These are phyloP conservation scores for Melastoma malabathricum DNA, from an alignment of 345 rosid genomes.

Conservation along the genomic window DNA sequence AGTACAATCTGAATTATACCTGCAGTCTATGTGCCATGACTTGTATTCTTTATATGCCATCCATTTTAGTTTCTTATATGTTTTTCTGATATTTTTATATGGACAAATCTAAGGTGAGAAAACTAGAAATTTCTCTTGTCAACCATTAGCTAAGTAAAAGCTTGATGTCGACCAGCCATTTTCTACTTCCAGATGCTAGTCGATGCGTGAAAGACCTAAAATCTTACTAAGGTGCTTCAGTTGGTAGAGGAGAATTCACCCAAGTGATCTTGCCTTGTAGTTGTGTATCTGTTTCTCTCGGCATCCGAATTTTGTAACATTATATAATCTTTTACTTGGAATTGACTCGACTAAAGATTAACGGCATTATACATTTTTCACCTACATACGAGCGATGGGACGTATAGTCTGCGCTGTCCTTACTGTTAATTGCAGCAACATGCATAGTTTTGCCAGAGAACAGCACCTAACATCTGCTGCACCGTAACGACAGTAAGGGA, in stretches of 20 bases:
- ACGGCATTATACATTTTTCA: too few relatives aligned
- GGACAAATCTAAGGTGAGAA: conserved; percentile 59
- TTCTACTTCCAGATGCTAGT: conserved; percentile 44
- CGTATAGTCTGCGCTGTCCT: too few relatives aligned
- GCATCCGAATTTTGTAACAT: conserved; percentile 9
- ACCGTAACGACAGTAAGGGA: too few relatives aligned
- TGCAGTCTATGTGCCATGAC: too few relatives aligned
- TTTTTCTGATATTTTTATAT: background rate
- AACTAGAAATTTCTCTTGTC: conserved; percentile 48
- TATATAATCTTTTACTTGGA: background rate
- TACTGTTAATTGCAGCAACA: too few relatives aligned
- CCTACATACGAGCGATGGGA: too few relatives aligned
- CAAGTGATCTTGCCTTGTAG: background rate
- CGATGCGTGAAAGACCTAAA: conserved; percentile 47
- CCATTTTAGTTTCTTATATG: too few relatives aligned
- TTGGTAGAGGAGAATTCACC: conserved; percentile 5
- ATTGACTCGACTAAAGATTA: background rate
- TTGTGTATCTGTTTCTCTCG: conserved; percentile 1
- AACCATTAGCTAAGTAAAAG: conserved; percentile 56
- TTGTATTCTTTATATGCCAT: too few relatives aligned
- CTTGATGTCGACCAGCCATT: conserved; percentile 46
- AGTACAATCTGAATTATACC: too few relatives aligned
- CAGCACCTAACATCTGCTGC: too few relatives aligned
- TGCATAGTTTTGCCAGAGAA: too few relatives aligned
- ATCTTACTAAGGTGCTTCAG: conserved; percentile 16